Evolutionary conservation across 495 filamentous ascomycete genomes (phyloP).

Genomic region (Acidomyces sp.): DNA sequence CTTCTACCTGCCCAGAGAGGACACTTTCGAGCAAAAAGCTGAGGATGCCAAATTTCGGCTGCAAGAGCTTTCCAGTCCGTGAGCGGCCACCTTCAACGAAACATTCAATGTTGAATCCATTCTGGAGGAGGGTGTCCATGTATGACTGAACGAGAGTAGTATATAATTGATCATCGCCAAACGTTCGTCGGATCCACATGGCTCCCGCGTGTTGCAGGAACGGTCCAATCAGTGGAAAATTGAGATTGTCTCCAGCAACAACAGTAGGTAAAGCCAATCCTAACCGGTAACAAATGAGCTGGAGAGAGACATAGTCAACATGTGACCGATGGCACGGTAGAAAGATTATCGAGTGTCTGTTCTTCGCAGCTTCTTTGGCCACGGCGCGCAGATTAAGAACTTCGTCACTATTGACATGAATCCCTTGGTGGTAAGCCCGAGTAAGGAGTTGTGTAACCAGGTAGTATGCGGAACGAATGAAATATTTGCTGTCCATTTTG

Average conservation of each 20-base stretch:
- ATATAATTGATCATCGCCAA: slow-evolving; percentile 85
- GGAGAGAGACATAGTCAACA: slow-evolving; percentile 87
- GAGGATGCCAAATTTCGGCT: slow-evolving; percentile 93
- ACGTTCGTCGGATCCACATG: slow-evolving; percentile 90
- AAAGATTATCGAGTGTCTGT: slow-evolving; percentile 93
- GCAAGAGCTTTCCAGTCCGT: slow-evolving; percentile 80
- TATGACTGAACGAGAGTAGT: slow-evolving; percentile 85
- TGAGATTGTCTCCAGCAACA: slow-evolving; percentile 90
- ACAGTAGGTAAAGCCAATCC: slow-evolving; percentile 84
- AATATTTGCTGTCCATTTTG: slow-evolving; percentile 91
- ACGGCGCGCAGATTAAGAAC: slow-evolving; percentile 67
- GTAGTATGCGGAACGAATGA: slow-evolving; percentile 88
- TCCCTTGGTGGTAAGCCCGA: slow-evolving; percentile 87
- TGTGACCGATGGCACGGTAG: slow-evolving; percentile 88
- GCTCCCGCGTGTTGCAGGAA: slow-evolving; percentile 93
- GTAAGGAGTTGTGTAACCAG: slow-evolving; percentile 75
- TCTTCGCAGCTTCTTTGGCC: slow-evolving; percentile 64
- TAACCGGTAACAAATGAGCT: slow-evolving; percentile 86
- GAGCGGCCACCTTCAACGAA: slow-evolving; percentile 69
- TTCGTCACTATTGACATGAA: slow-evolving; percentile 91
- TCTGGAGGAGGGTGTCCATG: slow-evolving; percentile 80
- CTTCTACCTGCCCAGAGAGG: slow-evolving; percentile 72
- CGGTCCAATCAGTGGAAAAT: slow-evolving; percentile 75
- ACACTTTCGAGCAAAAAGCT: slow-evolving; percentile 84
- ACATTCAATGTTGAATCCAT: slow-evolving; percentile 89